Conservation (phyloP, 306 rosid genomes). For the Prinsepia uniflora region DNA sequence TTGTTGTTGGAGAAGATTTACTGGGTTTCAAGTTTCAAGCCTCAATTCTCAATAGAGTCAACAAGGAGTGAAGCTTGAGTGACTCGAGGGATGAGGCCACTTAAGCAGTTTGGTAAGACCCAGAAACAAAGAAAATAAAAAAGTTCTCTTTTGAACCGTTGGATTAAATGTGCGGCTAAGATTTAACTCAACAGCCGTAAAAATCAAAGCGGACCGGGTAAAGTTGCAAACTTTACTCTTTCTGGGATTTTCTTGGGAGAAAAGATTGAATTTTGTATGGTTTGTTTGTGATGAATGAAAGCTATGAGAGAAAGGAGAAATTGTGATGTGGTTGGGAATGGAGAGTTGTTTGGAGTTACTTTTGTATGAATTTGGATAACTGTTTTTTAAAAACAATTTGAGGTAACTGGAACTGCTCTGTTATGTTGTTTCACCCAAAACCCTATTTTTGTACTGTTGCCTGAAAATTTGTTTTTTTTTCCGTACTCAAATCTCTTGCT, state of each 20-base stretch:
- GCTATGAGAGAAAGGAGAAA: not conserved
- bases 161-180: not conserved
- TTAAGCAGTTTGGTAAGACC: not conserved
- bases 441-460: not conserved
- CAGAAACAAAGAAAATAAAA: too few species aligned
- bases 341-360: not conserved
- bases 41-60: not conserved
- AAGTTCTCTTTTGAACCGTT: not conserved
- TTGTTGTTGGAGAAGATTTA: not conserved
- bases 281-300: not conserved
- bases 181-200: not conserved
- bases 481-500: not conserved
- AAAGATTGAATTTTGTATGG: not conserved
- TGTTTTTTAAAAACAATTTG: not conserved
- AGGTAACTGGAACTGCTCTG: not conserved
- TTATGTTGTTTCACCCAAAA: not conserved
- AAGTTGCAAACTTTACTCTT: not conserved
- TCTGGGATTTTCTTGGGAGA: not conserved
- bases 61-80: not conserved
- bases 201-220: not conserved
- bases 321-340: not conserved
- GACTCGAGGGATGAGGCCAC: too few species aligned
- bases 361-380: not conserved
- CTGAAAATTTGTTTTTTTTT: not conserved
- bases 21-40: not conserved